These are phyloP conservation scores for Mycena epipterygia DNA, from an alignment of 768 basidiomycete genomes.

Conservation along the genomic window DNA sequence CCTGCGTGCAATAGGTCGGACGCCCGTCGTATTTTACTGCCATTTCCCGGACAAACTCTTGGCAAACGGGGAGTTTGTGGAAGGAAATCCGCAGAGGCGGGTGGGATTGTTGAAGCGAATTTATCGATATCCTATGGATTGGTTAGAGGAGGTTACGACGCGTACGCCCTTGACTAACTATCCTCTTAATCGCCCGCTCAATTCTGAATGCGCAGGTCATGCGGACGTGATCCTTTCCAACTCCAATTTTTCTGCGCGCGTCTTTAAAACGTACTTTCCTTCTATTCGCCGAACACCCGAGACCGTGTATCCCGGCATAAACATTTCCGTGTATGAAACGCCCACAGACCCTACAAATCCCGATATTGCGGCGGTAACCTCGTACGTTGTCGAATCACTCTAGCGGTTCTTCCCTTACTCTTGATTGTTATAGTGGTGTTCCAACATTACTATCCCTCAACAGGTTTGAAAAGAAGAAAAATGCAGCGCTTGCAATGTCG, in stretches of 20 bases:
- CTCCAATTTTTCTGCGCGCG: constrained; percentile 88
- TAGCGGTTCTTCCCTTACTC: constrained; percentile 1
- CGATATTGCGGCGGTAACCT: constrained; percentile 67
- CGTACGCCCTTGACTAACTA: constrained; percentile 59
- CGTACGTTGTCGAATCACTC: constrained; percentile 59
- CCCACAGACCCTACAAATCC: constrained; percentile 57
- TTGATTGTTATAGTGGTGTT: constrained; percentile 54
- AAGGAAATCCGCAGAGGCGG: constrained; percentile 60
- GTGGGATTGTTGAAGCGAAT: constrained; percentile 72
- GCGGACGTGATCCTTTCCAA: constrained; percentile 94
- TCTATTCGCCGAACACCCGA: constrained; percentile 72
- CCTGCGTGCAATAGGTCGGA: constrained; percentile 73
- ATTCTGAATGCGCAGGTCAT: constrained; percentile 66
- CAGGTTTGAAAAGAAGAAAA: constrained; percentile 97
- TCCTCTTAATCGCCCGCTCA: background rate
- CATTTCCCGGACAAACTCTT: constrained; percentile 98
- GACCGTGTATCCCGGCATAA: constrained; percentile 98
- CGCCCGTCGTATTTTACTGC: constrained; percentile 96
- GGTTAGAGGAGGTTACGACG: constrained; percentile 91
- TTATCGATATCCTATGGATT: constrained; percentile 93
- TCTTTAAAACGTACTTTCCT: constrained; percentile 83
- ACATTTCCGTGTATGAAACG: constrained; percentile 77
- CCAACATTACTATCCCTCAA: constrained; percentile 92
- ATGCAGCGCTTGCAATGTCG: constrained; percentile 82
- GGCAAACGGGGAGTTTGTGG: constrained; percentile 76